Evolutionary conservation across 257 asterid species (phyloP), one percentile per base, ranked within the genome.

Genomic region (Solanum boliviense): DNA sequence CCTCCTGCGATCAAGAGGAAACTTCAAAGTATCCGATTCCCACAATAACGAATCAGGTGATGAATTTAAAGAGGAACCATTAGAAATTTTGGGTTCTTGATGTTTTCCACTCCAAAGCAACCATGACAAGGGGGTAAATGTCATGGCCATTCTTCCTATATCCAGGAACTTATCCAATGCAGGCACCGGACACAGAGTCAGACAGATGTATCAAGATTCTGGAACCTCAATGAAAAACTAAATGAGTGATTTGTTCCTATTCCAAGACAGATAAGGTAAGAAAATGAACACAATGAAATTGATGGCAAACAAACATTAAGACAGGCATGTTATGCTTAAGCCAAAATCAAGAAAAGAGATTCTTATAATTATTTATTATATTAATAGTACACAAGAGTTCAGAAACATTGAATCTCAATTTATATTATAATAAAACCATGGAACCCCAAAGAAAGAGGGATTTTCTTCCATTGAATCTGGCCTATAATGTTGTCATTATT

Each of bases 91-190:
- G 75, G 92, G 92, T 20, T 89, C 89, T 56, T 89, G 88, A 74
- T 70, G 86, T 89, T 90, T 92, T 81, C 92, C 91, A 88, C 94
- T 79, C 92, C 92, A 90, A 34, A 78, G 85, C 91, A 91, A 90
- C 92, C 92, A 89, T 13, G 92, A 88, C 31, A 91, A 31, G 46
- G 89, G 88, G 35, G 88, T 86, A 21, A 92, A 89, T 65, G 92
- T 90, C 56, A 91, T 34, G 41, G 93, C 88, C 93, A 90, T 91
- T 85, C 89, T 39, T 48, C 46, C 84, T 32, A 75, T 67, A 84
- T 78, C 88, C 84, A 70, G 38, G 71, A 72, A 62, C 11, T 72
- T 70, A 41, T 86, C 86, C 83, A 44, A 58, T 72, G 11, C 78
- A 32, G 25, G 41, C 44, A 72, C 44, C n/a, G 7, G 16, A 84